phyloP scores from a whole-genome alignment of 169 alveolate genomes.

The Babesia sp. region DNA sequence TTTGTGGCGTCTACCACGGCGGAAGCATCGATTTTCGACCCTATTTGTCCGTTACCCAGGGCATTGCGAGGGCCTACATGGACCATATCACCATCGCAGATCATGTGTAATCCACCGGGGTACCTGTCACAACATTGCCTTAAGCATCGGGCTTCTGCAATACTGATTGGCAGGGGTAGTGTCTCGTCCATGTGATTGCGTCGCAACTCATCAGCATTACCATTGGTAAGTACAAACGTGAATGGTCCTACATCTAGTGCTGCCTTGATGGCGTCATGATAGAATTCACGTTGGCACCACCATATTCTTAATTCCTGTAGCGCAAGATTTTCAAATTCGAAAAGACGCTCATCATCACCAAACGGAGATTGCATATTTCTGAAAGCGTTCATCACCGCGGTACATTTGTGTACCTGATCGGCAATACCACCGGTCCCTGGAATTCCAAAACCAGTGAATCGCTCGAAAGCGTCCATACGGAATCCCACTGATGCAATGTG shows the following conservation, averaged over 20 bases:
- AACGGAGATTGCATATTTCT: constrained; percentile 3
- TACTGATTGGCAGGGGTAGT: constrained; percentile 3
- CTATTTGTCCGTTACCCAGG: not conserved
- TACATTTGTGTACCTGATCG: not conserved
- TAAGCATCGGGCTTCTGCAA: constrained; percentile 26
- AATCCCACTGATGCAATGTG: not conserved
- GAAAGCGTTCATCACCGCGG: constrained; percentile 16
- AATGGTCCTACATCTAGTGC: not conserved
- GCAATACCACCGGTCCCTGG: not conserved
- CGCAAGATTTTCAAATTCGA: constrained; percentile 24
- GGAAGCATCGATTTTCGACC: not conserved
- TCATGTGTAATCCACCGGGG: constrained; percentile 27
- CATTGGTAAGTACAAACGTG: not conserved
- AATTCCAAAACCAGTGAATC: not conserved
- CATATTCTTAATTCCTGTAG: constrained; percentile 54
- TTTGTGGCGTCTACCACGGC: constrained; percentile 16
- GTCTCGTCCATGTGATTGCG: not conserved
- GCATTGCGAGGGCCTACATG: constrained; percentile 4
- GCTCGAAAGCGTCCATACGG: constrained; percentile 19
- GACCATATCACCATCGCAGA: not conserved
- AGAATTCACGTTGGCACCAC: constrained; percentile 51
- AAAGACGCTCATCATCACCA: not conserved
- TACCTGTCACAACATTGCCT: constrained; percentile 31
- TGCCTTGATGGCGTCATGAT: constrained; percentile 21
- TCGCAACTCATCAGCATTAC: not conserved